Evolutionary conservation across 225 moss, liverwort and hornwort genomes (phyloP).

Genomic region (Antitrichia curtipendula): DNA sequence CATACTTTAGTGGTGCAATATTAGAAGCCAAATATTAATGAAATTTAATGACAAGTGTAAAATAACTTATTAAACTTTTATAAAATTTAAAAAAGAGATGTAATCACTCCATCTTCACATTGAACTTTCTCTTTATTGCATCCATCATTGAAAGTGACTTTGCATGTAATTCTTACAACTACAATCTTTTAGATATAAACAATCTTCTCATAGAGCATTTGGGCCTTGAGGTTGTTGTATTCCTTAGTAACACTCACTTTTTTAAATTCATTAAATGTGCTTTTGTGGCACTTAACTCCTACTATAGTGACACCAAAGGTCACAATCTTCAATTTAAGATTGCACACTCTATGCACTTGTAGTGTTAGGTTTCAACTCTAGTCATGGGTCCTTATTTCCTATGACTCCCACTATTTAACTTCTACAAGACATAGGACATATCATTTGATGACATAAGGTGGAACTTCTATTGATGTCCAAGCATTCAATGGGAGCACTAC

Average conservation of each 20-base stretch:
- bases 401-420: too few relatives aligned
- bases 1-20: background rate
- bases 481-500: too few relatives aligned
- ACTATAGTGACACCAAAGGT: background rate
- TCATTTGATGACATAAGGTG: too few relatives aligned
- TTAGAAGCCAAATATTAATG: background rate
- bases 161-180: background rate
- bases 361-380: background rate
- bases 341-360: accelerated
- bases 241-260: background rate
- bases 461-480: too few relatives aligned
- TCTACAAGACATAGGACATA: too few relatives aligned
- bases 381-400: accelerated
- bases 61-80: background rate
- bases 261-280: too few relatives aligned
- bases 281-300: background rate
- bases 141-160: background rate
- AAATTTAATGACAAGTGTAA: background rate
- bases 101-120: background rate
- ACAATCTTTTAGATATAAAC: background rate
- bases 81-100: background rate
- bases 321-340: background rate
- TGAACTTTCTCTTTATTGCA: background rate
- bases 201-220: background rate
- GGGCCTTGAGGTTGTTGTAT: background rate